Percentiles rank a stretch among this genome's conserved stretches.
Conservation (phyloP, 768 basidiomycete genomes). For the Mycena chlorophos region DNA sequence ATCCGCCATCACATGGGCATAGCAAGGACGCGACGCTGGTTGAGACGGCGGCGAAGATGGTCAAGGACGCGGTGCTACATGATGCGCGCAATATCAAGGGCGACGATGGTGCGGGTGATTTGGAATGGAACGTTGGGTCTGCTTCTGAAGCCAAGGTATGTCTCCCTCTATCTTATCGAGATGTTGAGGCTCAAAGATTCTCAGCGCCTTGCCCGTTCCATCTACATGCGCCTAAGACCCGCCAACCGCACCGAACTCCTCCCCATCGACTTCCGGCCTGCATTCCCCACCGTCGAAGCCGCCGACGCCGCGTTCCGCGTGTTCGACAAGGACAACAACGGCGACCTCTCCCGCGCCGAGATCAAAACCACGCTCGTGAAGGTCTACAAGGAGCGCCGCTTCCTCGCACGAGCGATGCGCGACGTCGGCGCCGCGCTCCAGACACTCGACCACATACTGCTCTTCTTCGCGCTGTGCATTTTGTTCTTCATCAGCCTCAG, state of each 20-base stretch:
- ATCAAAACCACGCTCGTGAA: constrained; percentile 67
- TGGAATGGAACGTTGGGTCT: constrained; percentile 57
- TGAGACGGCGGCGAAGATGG: constrained; percentile 55
- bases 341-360: constrained; percentile 74
- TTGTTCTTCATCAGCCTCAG: constrained; percentile 74
- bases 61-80: constrained; percentile 71
- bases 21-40: constrained; percentile 44
- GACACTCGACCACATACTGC: constrained; percentile 62
- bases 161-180: background rate
- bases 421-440: constrained; percentile 69
- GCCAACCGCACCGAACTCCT: constrained; percentile 59
- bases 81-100: constrained; percentile 73
- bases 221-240: constrained; percentile 62
- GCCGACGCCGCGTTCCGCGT: constrained; percentile 71
- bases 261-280: constrained; percentile 70
- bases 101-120: constrained; percentile 39
- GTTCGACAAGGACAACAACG: constrained; percentile 76
- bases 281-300: constrained; percentile 55
- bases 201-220: constrained; percentile 65
- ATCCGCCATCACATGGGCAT: constrained; percentile 29
- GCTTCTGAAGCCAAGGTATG: constrained; percentile 67
- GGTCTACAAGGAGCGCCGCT: constrained; percentile 78
- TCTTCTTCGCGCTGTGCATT: constrained; percentile 62
- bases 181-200: background rate
- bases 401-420: constrained; percentile 73